Conservation (phyloP, 2,329 filamentous ascomycete genomes). For the Seiridium cupressi region DNA sequence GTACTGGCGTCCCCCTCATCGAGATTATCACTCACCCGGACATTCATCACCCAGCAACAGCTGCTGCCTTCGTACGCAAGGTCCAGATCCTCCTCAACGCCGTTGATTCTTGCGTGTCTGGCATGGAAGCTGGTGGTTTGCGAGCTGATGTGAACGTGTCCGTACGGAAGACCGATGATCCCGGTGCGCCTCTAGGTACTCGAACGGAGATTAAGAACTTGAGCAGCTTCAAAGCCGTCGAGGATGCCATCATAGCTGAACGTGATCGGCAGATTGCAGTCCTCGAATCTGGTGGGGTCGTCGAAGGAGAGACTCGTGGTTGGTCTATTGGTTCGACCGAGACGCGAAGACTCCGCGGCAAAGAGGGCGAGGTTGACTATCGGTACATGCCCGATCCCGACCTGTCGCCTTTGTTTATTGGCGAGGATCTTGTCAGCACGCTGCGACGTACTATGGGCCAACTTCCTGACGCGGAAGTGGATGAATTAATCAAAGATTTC, state of each 20-base stretch:
- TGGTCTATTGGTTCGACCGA: slow-evolving; percentile 85
- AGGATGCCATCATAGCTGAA: slow-evolving; percentile 91
- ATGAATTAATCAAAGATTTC: slow-evolving; percentile 60
- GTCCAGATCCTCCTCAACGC: slow-evolving; percentile 77
- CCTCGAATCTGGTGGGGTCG: slow-evolving; percentile 69
- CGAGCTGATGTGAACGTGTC: slow-evolving; percentile 96
- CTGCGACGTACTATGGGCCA: slow-evolving; percentile 64
- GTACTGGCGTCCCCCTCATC: slow-evolving; percentile 84
- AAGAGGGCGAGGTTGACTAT: slow-evolving; percentile 97
- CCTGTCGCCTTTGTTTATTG: slow-evolving; percentile 75
- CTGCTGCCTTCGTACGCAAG: slow-evolving; percentile 85
- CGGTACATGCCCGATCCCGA: slow-evolving; percentile 98
- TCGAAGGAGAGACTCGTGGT: slow-evolving; percentile 86
- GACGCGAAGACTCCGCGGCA: slow-evolving; percentile 79
- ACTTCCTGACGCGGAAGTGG: slow-evolving; percentile 69
- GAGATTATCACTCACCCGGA: slow-evolving; percentile 93
- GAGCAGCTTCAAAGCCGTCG: slow-evolving; percentile 90
- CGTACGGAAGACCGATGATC: slow-evolving; percentile 59
- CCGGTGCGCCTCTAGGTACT: slow-evolving; percentile 61
- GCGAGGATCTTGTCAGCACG: slow-evolving; percentile 63
- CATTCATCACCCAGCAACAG: slow-evolving; percentile 82
- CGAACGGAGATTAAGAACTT: slow-evolving; percentile 97
- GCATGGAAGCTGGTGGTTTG: slow-evolving; percentile 90
- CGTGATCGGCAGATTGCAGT: slow-evolving; percentile 82
- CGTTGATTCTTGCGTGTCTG: slow-evolving; percentile 81